Evolutionary conservation across 1,139 yeast genomes (phyloP).

Genomic region (Saccharomyces uvarum): DNA sequence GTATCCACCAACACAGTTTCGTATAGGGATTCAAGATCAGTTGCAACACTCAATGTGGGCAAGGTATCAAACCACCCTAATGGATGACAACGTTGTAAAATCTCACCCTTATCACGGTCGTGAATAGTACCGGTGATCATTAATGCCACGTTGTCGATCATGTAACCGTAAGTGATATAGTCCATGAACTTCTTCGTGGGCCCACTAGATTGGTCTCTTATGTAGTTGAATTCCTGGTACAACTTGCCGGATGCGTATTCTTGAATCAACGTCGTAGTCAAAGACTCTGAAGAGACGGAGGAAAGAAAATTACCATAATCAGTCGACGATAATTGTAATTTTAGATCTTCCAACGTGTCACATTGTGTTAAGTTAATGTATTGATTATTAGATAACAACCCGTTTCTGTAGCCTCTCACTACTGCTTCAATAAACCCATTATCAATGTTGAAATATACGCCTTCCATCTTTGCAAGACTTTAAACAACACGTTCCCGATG

Average conservation of each 20-base stretch:
- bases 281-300: constrained; percentile 70
- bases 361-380: constrained; percentile 92
- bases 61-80: constrained; percentile 97
- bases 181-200: constrained; percentile 77
- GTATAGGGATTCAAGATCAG: constrained; percentile 86
- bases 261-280: constrained; percentile 72
- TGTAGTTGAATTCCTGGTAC: constrained; percentile 76
- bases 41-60: constrained; percentile 90
- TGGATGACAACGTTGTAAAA: constrained; percentile 86
- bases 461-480: constrained; percentile 52
- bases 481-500: neutral
- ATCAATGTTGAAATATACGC: constrained; percentile 78
- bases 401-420: constrained; percentile 88
- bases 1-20: constrained; percentile 94
- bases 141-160: constrained; percentile 95
- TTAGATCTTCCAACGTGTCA: constrained; percentile 87
- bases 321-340: constrained; percentile 87
- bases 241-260: constrained; percentile 68
- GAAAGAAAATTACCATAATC: constrained; percentile 90
- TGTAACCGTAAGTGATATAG: constrained; percentile 87
- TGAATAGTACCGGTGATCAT: constrained; percentile 97
- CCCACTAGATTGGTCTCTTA: constrained; percentile 77
- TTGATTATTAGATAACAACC: constrained; percentile 67
- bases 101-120: constrained; percentile 83
- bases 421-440: constrained; percentile 88